These are phyloP conservation scores for Emmonsiellopsis sp. DNA, from an alignment of 2,329 filamentous ascomycete species.

Conservation along the genomic window DNA sequence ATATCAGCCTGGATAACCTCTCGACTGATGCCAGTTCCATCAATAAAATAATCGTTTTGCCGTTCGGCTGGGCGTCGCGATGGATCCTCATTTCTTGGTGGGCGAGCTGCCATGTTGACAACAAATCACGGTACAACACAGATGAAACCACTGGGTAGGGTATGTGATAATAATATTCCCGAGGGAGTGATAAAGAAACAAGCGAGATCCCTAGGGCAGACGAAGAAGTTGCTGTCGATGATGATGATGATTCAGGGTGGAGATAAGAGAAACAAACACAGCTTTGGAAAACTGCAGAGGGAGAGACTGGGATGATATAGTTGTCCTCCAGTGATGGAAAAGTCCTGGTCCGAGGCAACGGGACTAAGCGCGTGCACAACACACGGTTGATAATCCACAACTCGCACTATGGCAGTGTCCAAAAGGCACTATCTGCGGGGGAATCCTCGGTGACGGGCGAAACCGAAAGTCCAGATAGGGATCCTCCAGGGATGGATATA, in stretches of 20 bases:
- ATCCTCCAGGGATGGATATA: no score
- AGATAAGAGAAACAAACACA: conserved; percentile 16
- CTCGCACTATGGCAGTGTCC: no score
- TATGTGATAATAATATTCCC: background rate
- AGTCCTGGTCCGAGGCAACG: background rate
- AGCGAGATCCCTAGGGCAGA: background rate
- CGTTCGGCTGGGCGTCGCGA: conserved; percentile 17
- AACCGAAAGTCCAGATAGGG: no score
- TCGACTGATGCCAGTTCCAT: conserved; percentile 69
- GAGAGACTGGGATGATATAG: conserved; percentile 14
- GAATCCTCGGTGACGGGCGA: no score
- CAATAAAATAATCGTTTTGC: conserved; percentile 71
- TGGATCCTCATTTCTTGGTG: conserved; percentile 21
- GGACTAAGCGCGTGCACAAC: no score
- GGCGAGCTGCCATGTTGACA: conserved; percentile 31
- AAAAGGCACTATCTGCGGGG: no score
- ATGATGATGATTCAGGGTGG: background rate
- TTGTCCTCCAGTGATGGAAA: conserved; percentile 10
- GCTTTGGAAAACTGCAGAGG: conserved; percentile 15
- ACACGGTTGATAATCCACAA: no score
- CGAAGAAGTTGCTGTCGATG: background rate
- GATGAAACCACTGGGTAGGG: conserved; percentile 3
- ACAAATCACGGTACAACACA: conserved; percentile 13
- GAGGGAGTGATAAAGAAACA: background rate
- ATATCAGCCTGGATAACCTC: conserved; percentile 80